Evolutionary conservation across 106 monocot species (phyloP), one percentile per base, ranked within the genome.

Genomic region (Dioscorea zingiberensis): DNA sequence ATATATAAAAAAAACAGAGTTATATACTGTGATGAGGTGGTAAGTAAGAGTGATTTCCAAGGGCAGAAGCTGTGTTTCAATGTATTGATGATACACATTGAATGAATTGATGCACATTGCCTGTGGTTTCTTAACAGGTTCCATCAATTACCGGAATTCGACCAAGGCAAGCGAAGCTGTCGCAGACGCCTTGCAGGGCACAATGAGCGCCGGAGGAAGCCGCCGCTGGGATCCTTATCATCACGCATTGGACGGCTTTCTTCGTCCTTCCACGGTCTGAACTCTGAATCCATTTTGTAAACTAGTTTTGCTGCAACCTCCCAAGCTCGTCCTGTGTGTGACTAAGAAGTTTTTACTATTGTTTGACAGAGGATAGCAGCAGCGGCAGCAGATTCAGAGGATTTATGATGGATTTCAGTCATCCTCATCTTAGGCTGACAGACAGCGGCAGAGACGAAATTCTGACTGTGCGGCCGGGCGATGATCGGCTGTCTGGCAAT

Each of bases 191-290:
- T 88, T 3, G 88, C 88, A 32, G 88, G 88, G 1, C 88, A 89
- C 63, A 89, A 89, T 47, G 88, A 89, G 63, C 84, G 88, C 6
- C 65, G 88, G 7, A 78, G 88, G 59, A 89, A 89, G 79, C 81
- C 84, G 24, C 81, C 74, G 23, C 74, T 65, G 12, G 74, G 63
- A 45, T 58, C 73, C 21, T 44, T 38, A 38, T 38, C 65, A 38
- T 58, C 76, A 0, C 68, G 77, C 54, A 62, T 64, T 38, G 77
- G 71, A 21, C 78, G 30, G 13, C 55, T 74, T 0, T 44, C 72
- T 12, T 59, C 78, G 44, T 67, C 77, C 48, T 78, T 78, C 25
- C 58, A 45, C 58, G 73, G 84, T 84, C 18, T 26, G 58, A 44
- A 16, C 51, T 19, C 19, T 1, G 13, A 44, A 21, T 57, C 21